Evolutionary conservation across 257 asterid genomes (phyloP), one percentile per base, ranked within the genome.

Genomic region (Solanum pennellii): DNA sequence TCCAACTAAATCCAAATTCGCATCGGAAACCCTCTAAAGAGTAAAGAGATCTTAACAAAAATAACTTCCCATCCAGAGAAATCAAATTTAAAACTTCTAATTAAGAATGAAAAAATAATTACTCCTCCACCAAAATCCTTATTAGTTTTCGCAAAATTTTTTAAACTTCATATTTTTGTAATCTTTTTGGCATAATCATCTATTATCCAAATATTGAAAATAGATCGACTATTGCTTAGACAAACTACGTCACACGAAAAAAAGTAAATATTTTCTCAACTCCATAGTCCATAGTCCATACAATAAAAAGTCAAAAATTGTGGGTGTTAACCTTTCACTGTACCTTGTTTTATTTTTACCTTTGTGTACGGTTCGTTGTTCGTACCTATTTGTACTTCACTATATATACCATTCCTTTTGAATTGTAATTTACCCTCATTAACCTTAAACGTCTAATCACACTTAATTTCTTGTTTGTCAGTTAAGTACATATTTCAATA

Each of bases 31-130:
- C 10, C 10, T 23, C 23, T 52, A 52, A 23, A 52, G 4, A 52
- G 11, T 52, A 18, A 52, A 52, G n/a, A 23, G 2, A 9, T 52
- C 4, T 52, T 52, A 52, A 18, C 9, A 52, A 6, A 52, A 4
- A 52, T 4, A 11, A 16, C 4, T 52, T 16, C 4, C 4, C 1
- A 18, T 18, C 1, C 0, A 52, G 0, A 23, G 0, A 3, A 52
- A 18, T 7, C 62, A 52, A 18, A 18, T n/a, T 20, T 7, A 11
- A 56, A 25, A 56, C 12, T 9, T 56, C 12, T 56, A 20, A 56
- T 56, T 56, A 56, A 56, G 25, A 5, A 56, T 56, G 25, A 20
- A 56, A 2, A 20, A 18, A 18, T 7, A 56, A 4, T 7, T 18
- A 18, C 5, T 8, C 20, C 25, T 56, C 0, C n/a, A 1, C 25